A percentile compares a stretch with the other conserved stretches of the same genome.
Conservation (phyloP, 2,329 filamentous ascomycete genomes). For the Trichoderma aggressivum region DNA sequence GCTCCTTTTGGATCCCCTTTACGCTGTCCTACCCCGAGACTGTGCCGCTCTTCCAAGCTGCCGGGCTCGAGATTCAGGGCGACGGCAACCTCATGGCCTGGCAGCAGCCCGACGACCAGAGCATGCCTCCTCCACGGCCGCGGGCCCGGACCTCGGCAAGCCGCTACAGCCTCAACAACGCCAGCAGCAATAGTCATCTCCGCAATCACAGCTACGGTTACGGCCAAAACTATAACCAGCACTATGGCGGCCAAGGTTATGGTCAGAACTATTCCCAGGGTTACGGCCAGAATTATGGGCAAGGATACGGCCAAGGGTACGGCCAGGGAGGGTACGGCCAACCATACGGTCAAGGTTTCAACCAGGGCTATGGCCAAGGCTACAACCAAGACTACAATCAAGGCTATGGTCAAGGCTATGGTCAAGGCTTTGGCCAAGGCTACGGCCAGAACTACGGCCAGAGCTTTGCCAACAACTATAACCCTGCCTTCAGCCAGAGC, state of each 20-base stretch:
- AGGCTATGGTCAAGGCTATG: neutral
- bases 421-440: neutral
- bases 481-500: neutral
- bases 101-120: slow-evolving; percentile 7
- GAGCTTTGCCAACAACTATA: neutral
- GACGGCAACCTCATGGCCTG: slow-evolving; percentile 9
- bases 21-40: slow-evolving; percentile 29
- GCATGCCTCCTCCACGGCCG: neutral
- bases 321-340: neutral
- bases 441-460: neutral
- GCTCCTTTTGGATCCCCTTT: slow-evolving; percentile 34
- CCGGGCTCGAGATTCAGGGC: slow-evolving; percentile 28
- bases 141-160: neutral
- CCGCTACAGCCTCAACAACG: neutral
- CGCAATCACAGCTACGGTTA: neutral
- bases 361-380: neutral
- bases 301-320: neutral
- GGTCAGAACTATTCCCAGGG: neutral
- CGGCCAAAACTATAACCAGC: neutral
- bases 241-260: neutral
- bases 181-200: neutral
- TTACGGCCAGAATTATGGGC: neutral
- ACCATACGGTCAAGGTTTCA: neutral
- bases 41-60: slow-evolving; percentile 29
- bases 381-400: neutral